Evolutionary conservation across 352 stramenopile genomes (phyloP), one percentile per base, ranked within the genome.

Genomic region (Phytophthora ohioensis): DNA sequence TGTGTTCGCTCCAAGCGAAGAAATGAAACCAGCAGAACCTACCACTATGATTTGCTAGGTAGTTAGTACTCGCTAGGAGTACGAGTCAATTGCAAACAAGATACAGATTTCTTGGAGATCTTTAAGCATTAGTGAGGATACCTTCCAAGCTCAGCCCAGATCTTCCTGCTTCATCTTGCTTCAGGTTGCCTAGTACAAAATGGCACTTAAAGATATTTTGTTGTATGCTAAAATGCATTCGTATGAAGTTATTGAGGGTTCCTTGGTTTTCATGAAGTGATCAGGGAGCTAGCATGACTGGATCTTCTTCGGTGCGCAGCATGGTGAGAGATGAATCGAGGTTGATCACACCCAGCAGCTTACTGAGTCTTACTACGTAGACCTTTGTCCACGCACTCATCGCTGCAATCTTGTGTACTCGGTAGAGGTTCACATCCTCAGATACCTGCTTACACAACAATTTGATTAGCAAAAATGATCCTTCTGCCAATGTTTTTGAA

Each of bases 351-450:
- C 88, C 88, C 1, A 93, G 57, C 9, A 95, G 60, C 43, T 88
- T 84, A 66, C 88, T 88, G 51, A 85, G 61, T 70, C 88, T 89
- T 27, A 88, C 82, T 15, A 95, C 88, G 71, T 93, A 95, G 7
- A 95, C 86, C 49, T 95, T 87, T 12, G 88, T 93, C 88, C 87
- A 94, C 71, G 92, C 83, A 48, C 80, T 88, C 75, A 93, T 91
- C 5, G 87, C 80, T 13, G 88, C 86, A 53, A 90, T 81, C 52
- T 91, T 90, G 68, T 94, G 87, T 15, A 95, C 84, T 13, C 85
- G 83, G 57, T 80, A 88, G 12, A 95, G 72, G 41, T 92, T 89
- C 27, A 94, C 82, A 45, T 82, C 74, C 48, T 92, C 86, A 3
- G 82, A 78, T 0, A 95, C 87, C 76, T 91, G 21, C 21, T 27